Evolutionary conservation across 2,329 filamentous ascomycete genomes (phyloP).

Genomic region (Diaporthe destruens): DNA sequence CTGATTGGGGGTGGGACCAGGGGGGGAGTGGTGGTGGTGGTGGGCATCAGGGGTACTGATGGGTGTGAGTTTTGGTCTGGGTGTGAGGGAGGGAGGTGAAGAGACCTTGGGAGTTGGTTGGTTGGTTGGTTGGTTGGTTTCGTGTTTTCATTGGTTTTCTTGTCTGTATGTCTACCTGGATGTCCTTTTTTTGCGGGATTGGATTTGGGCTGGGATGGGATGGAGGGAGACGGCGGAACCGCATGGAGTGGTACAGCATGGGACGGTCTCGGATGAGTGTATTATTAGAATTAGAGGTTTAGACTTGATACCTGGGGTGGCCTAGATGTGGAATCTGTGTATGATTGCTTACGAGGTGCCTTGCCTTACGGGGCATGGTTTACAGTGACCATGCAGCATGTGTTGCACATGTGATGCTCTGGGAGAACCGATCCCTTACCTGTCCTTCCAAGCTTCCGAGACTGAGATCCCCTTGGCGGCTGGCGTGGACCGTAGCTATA

Average conservation of each 20-base stretch:
- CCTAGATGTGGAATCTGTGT: not conserved
- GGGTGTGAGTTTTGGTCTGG: not conserved
- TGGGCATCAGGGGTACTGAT: constrained; percentile 1
- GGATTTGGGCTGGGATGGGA: too few species aligned
- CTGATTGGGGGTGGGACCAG: constrained; percentile 27
- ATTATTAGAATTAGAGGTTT: not conserved
- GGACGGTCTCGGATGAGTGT: not conserved
- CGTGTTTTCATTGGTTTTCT: not conserved
- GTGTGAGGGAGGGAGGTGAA: too few species aligned
- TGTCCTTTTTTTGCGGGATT: too few species aligned
- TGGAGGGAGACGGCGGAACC: too few species aligned
- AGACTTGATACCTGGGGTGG: not conserved
- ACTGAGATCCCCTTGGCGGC: too few species aligned
- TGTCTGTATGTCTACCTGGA: too few species aligned
- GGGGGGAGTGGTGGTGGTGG: not conserved
- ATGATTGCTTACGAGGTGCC: not conserved
- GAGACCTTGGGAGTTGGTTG: not conserved
- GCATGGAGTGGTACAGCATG: not conserved
- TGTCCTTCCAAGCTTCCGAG: not conserved
- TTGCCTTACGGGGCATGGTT: too few species aligned
- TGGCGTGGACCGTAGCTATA: too few species aligned
- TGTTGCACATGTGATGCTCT: too few species aligned
- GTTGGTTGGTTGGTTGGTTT: not conserved
- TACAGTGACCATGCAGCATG: fast-evolving
- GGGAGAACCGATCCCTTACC: not conserved